phyloP scores from a whole-genome alignment of 140 eudicot species.

The Cichorium intybus region DNA sequence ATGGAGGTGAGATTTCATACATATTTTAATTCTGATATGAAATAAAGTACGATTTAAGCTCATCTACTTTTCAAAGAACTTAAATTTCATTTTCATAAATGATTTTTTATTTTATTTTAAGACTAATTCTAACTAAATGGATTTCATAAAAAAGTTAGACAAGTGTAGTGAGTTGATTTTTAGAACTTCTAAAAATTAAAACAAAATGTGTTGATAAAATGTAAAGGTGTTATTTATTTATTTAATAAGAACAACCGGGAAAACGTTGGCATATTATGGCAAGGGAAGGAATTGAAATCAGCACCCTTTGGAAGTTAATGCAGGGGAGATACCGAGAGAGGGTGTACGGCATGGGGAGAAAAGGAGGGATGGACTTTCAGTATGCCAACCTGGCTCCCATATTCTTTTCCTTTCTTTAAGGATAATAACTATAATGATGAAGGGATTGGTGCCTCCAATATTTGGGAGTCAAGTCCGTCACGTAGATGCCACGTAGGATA shows the following conservation, averaged over 20 bases:
- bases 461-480: no score
- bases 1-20: background rate
- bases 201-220: background rate
- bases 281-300: slow-evolving; percentile 38
- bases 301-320: slow-evolving; percentile 80
- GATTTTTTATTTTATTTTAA: no score
- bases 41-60: no score
- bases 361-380: slow-evolving; percentile 24
- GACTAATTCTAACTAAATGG: no score
- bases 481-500: no score
- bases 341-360: slow-evolving; percentile 33
- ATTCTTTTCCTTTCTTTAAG: background rate
- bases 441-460: no score
- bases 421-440: no score
- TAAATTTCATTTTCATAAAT: no score
- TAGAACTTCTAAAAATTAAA: background rate
- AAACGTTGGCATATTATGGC: slow-evolving; percentile 1
- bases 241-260: slow-evolving; percentile 7
- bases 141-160: no score
- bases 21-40: background rate
- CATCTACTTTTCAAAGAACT: no score
- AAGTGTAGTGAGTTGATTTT: no score
- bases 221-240: background rate
- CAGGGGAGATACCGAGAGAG: slow-evolving; percentile 8
- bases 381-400: slow-evolving; percentile 7